Evolutionary conservation across 2,329 filamentous ascomycete species (phyloP), one percentile per base, ranked within the genome.

Genomic region (Shiraia bambusicola): DNA sequence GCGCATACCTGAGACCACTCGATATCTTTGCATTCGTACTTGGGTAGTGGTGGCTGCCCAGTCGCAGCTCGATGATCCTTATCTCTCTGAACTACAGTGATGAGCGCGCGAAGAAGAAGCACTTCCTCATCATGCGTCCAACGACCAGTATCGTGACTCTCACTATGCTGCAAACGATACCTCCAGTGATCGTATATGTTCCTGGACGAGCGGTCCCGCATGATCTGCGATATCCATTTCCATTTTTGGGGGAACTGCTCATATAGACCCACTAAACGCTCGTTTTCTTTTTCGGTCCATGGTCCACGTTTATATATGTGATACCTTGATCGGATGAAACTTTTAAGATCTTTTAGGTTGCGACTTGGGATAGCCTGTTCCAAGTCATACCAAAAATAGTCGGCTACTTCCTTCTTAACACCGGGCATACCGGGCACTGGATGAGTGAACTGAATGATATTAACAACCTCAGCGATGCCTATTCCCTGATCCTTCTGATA

Each of bases 161-260:
- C 72, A 14, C 78, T 78, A 39, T 80, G 83, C 32, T 83, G 69
- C 15, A 86, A 69, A 54, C 85, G 82, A 54, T 88, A 86, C 28
- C 82, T 76, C 72, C 83, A 87, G 3, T 86, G 81, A 61, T 88
- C 85, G 36, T 84, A 78, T 37, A 83, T 76, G 58, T 88, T 84
- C 45, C 82, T 78, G 0, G 79, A 74, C 28, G 82, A 77, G 5
- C 87, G 81, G 47, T 82, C 82, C 49, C 87, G 76, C 15, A 79
- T 54, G 10, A 72, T 51, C n/a, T 74, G 70, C 0, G 76, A 80
- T 49, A 90, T 85, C 19, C 73, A 52, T 9, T 75, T 75, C 82
- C 85, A 90, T 44, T 81, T 78, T 12, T 72, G 75, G 1, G 76
- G 74, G 34, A 78, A 64, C n/a, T 65, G 47, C 3, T 74, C 67